Base-by-base conservation (phyloP, 2,329 filamentous ascomycete species). In the Paraconiothyrium brasiliense region DNA sequence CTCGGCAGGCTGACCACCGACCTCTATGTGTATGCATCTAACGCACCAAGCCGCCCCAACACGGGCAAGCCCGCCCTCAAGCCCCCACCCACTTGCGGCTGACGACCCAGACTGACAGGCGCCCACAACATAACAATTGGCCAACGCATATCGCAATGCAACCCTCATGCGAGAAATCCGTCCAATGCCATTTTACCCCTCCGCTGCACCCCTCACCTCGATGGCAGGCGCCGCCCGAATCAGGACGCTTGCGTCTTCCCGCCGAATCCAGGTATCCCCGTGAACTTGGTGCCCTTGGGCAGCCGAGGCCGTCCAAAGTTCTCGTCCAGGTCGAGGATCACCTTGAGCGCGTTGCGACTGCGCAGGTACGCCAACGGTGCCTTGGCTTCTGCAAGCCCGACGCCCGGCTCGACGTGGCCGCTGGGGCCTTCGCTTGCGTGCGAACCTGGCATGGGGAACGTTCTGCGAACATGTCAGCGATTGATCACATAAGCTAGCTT, bases 241-340 rank as follows among this genome's bases (percentile, higher is more conserved):
- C 65, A 76, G 51, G 64, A 67, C 63, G 69, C 24, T n/a, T 56
- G 69, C 58, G 68, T 58, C 62, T 73, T 73, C 13, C 72, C 72
- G 54, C 76, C 75, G 57, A 79, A 77, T 50, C 76, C 77, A 57
- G 76, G 75, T 34, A 79, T 76, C 32, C 77, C 77, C 34, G 67
- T 68, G 62, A 71, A 79, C 57, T 66, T 70, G 58, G 71, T 64
- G 50, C 76, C 77, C 13, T 78, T 72, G 37, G 84, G 84, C 56
- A 92, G 75, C 79, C 87, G 88, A 62, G 91, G 82, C 69, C 89
- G 87, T 64, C 94, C 94, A 83, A 98, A 97, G 77, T 96, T 92
- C 81, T 95, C 90, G 76, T 98, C 94, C 63, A 98, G 84, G 79
- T 98, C 94, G 52, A 97, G 87, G 71, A 98, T 94, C 71, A 97